These are phyloP conservation scores for Phytophthora tentaculata DNA, from an alignment of 352 stramenopile species.

Conservation along the genomic window DNA sequence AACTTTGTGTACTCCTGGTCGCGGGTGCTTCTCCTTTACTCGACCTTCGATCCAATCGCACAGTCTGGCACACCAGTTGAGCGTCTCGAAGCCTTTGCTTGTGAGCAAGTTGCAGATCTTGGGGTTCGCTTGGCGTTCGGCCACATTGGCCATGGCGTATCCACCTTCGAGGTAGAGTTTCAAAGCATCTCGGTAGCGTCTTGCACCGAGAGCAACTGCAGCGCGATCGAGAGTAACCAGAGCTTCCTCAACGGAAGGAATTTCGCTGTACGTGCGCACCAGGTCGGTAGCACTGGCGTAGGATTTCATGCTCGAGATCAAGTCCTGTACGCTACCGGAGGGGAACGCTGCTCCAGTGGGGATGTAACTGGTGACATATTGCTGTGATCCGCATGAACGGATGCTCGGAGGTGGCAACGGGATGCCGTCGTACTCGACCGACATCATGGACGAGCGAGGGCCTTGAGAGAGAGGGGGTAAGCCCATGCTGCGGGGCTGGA, in stretches of 20 bases:
- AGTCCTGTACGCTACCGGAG: conserved; percentile 63
- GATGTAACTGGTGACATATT: conserved; percentile 82
- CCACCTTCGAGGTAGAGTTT: conserved; percentile 86
- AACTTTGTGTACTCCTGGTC: conserved; percentile 81
- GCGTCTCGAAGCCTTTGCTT: conserved; percentile 85
- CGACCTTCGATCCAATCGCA: conserved; percentile 89
- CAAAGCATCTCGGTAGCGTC: conserved; percentile 79
- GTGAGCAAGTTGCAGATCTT: conserved; percentile 89
- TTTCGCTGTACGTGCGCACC: conserved; percentile 76
- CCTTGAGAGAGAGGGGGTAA: conserved; percentile 42
- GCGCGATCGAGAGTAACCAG: conserved; percentile 78
- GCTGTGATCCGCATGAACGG: conserved; percentile 75
- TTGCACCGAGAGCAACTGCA: conserved; percentile 53
- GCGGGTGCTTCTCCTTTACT: conserved; percentile 74
- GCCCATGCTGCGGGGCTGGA: conserved; percentile 27
- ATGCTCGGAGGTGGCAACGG: conserved; percentile 69
- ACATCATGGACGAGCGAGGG: conserved; percentile 55
- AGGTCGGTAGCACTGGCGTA: conserved; percentile 78
- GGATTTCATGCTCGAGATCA: conserved; percentile 83
- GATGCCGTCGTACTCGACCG: conserved; percentile 67
- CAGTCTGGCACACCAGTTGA: conserved; percentile 84
- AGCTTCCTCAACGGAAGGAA: conserved; percentile 82
- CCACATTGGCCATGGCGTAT: conserved; percentile 86
- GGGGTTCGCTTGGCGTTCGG: conserved; percentile 75
- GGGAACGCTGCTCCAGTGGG: conserved; percentile 67